Base-by-base conservation (phyloP, 1,284 basidiomycete genomes). In the Irpex lacteus region DNA sequence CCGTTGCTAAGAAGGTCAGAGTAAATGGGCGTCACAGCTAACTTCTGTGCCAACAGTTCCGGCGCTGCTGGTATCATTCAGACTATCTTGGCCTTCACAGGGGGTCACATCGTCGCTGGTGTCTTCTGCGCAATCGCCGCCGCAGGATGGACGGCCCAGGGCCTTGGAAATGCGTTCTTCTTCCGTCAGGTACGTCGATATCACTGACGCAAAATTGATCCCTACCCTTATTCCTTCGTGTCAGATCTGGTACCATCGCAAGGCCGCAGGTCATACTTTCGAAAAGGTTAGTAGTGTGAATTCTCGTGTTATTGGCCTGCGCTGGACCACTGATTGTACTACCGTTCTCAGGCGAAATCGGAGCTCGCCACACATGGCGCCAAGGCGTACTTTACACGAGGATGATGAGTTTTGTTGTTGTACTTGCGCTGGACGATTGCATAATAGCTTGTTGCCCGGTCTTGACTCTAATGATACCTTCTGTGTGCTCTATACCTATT, bases 11-110 rank as follows among this genome's bases (percentile, higher is more conserved):
- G 15, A 26, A 26, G 26, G 26, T 26, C 26, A 26, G 4, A 26
- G 26, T 26, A 26, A 26, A 34, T 15, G 21, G 8, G 54, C 21
- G 34, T 34, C 19, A 13, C 6, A 18, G 38, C 61, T 40, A 26
- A 62, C 18, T 34, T 19, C 18, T 21, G 9, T 54, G 26, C 26
- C 18, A 19, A 72, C 15, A 91, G 92, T 65, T 98, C 96, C 52
- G 97, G 97, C 32, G 94, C 94, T 49, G 95, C 94, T 9, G 97
- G 98, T n/a, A 82, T 99, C 56, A 94, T 98, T 73, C 94, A 95
- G 76, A 97, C 91, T 38, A 93, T 98, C 69, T 81, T 88, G 66
- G 88, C 89, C 80, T 94, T 88, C 74, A 80, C 82, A n/a, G 73
- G 77, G 54, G 81, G 83, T 57, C 79, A 82, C 44, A 81, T 92